phyloP scores from a whole-genome alignment of 2,329 filamentous ascomycete species.

The Myrmaecium sp. region DNA sequence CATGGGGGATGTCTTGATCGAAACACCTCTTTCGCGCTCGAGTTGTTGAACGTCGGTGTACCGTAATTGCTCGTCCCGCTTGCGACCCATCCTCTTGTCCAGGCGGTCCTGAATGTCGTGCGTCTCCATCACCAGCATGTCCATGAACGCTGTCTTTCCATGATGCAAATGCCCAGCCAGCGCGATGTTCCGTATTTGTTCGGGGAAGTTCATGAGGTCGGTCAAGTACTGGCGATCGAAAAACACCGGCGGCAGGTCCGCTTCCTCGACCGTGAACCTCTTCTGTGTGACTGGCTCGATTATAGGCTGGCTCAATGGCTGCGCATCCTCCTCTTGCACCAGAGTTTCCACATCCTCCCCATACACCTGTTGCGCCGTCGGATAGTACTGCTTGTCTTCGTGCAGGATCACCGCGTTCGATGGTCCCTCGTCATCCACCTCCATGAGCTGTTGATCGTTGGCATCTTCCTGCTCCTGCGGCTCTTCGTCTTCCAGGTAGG shows the following conservation, averaged over 20 bases:
- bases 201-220: conserved; percentile 88
- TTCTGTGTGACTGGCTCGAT: conserved; percentile 85
- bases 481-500: conserved; percentile 60
- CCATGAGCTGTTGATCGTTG: conserved; percentile 76
- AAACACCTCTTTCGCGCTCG: conserved; percentile 77
- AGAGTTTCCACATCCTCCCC: conserved; percentile 86
- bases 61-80: conserved; percentile 72
- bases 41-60: conserved; percentile 88
- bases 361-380: conserved; percentile 92
- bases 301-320: conserved; percentile 81
- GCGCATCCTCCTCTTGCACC: conserved; percentile 93
- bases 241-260: conserved; percentile 72
- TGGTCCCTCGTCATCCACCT: conserved; percentile 76
- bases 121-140: conserved; percentile 93
- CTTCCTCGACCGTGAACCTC: conserved; percentile 89
- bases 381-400: conserved; percentile 99
- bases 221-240: conserved; percentile 87
- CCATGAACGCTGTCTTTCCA: conserved; percentile 95
- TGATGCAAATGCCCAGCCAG: conserved; percentile 89
- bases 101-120: conserved; percentile 69
- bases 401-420: conserved; percentile 96
- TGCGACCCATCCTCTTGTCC: conserved; percentile 65
- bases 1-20: conserved; percentile 89
- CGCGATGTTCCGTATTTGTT: conserved; percentile 85
- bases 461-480: conserved; percentile 33